Conservation (phyloP, 305 asterid species). For the Ruellia speciosa region DNA sequence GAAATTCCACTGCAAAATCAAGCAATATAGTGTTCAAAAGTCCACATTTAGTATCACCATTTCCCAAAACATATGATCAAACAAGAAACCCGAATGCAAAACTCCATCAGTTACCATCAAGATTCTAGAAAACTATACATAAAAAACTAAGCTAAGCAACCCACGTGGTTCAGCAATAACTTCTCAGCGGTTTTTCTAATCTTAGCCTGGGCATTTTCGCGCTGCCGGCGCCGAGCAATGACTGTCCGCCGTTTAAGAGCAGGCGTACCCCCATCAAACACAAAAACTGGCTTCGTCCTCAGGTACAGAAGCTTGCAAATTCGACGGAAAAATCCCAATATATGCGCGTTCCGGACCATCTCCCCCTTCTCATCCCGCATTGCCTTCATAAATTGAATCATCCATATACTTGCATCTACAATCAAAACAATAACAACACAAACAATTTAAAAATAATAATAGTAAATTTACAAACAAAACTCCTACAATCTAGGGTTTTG, state of each 20-base stretch:
- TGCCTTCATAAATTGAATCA: slow-evolving; percentile 96
- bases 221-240: slow-evolving; percentile 90
- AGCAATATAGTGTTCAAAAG: neutral
- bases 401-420: slow-evolving; percentile 96
- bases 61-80: neutral
- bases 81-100: neutral
- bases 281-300: slow-evolving; percentile 85
- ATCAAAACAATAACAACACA: slow-evolving; percentile 3
- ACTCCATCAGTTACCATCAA: neutral
- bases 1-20: slow-evolving; percentile 9
- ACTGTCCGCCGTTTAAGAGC: slow-evolving; percentile 94
- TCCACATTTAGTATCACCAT: neutral
- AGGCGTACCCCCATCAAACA: slow-evolving; percentile 91
- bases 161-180: slow-evolving; percentile 83
- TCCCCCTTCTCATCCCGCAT: slow-evolving; percentile 97
- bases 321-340: slow-evolving; percentile 85
- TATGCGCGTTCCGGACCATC: slow-evolving; percentile 85
- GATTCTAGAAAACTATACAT: neutral
- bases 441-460: neutral
- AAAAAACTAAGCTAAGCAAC: slow-evolving; percentile 17
- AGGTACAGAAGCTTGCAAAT: slow-evolving; percentile 89
- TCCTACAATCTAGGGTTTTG: slow-evolving; percentile 22
- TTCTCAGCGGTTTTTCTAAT: slow-evolving; percentile 96
- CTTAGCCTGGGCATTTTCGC: slow-evolving; percentile 96
- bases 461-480: too few species aligned